Evolutionary conservation across 495 filamentous ascomycete genomes (phyloP).

Genomic region (Sabuloglossum arenarium): DNA sequence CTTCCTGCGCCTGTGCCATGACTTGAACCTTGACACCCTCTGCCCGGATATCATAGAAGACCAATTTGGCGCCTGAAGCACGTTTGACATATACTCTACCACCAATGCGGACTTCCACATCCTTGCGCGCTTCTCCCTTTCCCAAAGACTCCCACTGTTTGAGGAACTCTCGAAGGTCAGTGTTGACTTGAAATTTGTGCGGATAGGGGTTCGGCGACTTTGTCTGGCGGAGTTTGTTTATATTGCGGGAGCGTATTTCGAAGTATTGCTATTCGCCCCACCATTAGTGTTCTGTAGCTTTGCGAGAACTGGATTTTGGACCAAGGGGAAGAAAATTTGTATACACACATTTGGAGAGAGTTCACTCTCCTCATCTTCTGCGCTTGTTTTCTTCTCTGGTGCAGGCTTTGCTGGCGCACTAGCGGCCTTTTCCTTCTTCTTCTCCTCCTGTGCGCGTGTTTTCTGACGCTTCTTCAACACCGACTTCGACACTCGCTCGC

Average conservation of each 20-base stretch:
- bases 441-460: conserved; percentile 62
- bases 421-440: conserved; percentile 74
- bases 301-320: conserved; percentile 5
- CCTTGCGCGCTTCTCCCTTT: conserved; percentile 64
- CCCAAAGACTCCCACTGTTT: conserved; percentile 52
- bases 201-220: conserved; percentile 81
- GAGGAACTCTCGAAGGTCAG: conserved; percentile 56
- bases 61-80: conserved; percentile 58
- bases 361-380: conserved; percentile 48
- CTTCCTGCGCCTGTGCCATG: conserved; percentile 68
- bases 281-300: not conserved
- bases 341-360: conserved; percentile 63
- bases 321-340: not conserved
- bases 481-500: conserved; percentile 62
- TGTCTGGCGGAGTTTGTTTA: conserved; percentile 68
- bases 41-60: conserved; percentile 82
- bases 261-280: conserved; percentile 61
- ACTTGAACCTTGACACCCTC: conserved; percentile 76
- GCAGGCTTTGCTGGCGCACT: conserved; percentile 44
- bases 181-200: conserved; percentile 85
- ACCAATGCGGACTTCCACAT: conserved; percentile 50
- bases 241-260: conserved; percentile 69
- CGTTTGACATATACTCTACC: conserved; percentile 84
- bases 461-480: conserved; percentile 94
- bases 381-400: conserved; percentile 44